Conservation (phyloP, 768 basidiomycete species). For the Collybia sordida region DNA sequence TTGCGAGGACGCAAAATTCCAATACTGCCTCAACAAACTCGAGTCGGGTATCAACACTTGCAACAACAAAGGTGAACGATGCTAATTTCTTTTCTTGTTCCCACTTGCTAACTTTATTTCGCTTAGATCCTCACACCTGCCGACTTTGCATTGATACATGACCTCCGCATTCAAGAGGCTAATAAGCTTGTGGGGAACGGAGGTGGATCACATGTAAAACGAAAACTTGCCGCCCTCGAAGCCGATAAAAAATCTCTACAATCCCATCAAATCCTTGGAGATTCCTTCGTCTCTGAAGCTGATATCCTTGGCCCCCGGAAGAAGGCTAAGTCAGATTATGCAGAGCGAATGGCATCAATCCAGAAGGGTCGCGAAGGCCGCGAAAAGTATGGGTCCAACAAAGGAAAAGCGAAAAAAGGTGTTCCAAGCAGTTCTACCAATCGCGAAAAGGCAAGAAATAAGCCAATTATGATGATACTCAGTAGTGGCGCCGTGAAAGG, state of each 20-base stretch:
- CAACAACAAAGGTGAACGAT: conserved; percentile 72
- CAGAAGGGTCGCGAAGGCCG: conserved; percentile 92
- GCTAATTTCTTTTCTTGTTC: not conserved
- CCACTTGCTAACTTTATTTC: not conserved
- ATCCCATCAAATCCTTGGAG: conserved; percentile 40
- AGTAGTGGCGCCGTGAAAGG: conserved; percentile 72
- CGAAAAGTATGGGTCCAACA: conserved; percentile 88
- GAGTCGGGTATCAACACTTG: conserved; percentile 60
- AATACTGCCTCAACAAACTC: conserved; percentile 25
- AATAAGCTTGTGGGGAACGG: conserved; percentile 65
- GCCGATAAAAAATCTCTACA: conserved; percentile 59
- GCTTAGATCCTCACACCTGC: conserved; percentile 92
- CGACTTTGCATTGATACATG: conserved; percentile 90
- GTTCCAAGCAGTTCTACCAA: conserved; percentile 86
- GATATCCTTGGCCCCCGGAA: conserved; percentile 95
- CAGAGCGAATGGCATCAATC: conserved; percentile 89
- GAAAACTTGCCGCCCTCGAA: conserved; percentile 84
- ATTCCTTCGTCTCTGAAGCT: conserved; percentile 78
- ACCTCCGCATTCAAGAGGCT: conserved; percentile 82
- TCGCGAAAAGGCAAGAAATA: conserved; percentile 88
- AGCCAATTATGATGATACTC: conserved; percentile 94
- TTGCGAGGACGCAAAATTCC: conserved; percentile 51
- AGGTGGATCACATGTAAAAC: conserved; percentile 77
- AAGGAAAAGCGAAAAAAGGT: conserved; percentile 90
- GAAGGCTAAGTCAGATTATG: conserved; percentile 91